These are phyloP conservation scores for Pleurotus cornucopiae DNA, from an alignment of 768 basidiomycete species.

Conservation along the genomic window DNA sequence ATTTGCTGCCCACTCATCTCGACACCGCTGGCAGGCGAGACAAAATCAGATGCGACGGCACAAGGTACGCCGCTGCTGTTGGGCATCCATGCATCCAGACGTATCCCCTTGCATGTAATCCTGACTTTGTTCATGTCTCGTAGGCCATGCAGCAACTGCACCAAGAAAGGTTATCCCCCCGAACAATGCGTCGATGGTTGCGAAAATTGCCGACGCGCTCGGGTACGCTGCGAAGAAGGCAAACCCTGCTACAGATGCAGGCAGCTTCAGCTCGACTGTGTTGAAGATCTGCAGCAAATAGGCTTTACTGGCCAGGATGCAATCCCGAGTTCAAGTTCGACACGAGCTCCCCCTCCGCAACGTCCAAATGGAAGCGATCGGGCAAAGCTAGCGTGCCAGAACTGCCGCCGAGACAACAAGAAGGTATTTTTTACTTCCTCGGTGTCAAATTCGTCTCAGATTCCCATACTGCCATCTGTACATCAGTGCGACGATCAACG, in stretches of 20 bases:
- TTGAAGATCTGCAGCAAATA: conserved; percentile 31
- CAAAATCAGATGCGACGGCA: conserved; percentile 58
- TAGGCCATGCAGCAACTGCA: conserved; percentile 58
- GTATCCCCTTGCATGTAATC: neutral
- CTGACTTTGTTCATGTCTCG: neutral
- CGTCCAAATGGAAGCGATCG: conserved; percentile 38
- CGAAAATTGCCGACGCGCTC: conserved; percentile 54
- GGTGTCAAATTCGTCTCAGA: conserved; percentile 6
- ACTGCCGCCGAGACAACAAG: conserved; percentile 62
- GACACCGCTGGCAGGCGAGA: conserved; percentile 39
- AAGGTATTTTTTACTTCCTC: conserved; percentile 31
- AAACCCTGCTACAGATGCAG: conserved; percentile 51
- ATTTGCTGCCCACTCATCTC: conserved; percentile 11
- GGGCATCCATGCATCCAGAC: too few species aligned
- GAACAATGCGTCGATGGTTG: conserved; percentile 62
- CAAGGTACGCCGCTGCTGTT: conserved; percentile 32
- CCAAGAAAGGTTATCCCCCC: conserved; percentile 46
- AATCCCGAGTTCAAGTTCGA: conserved; percentile 16
- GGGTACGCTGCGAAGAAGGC: conserved; percentile 48
- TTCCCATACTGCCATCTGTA: conserved; percentile 1
- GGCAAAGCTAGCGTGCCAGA: conserved; percentile 56
- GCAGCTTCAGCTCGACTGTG: conserved; percentile 46
- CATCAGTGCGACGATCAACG: conserved; percentile 58
- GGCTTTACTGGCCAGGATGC: conserved; percentile 17
- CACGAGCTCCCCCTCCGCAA: conserved; percentile 15